phyloP scores from a whole-genome alignment of 2,329 filamentous ascomycete species.

The Verticillium tricorpus region DNA sequence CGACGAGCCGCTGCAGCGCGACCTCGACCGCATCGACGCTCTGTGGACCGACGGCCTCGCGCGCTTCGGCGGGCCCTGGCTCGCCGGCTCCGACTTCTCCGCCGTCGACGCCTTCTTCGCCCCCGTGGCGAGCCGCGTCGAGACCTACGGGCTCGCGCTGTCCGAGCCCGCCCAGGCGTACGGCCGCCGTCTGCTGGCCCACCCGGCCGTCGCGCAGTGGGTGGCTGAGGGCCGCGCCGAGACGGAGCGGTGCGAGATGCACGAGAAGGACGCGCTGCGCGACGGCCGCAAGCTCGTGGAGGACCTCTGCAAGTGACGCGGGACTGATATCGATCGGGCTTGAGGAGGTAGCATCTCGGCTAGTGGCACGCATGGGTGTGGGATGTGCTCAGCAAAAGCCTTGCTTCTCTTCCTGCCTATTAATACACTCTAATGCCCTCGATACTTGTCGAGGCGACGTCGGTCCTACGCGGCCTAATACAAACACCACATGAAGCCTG shows the following conservation, averaged over 20 bases:
- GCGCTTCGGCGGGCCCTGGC: slow-evolving; percentile 35
- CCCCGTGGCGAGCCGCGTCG: slow-evolving; percentile 32
- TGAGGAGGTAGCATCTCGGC: no score
- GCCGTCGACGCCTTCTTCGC: slow-evolving; percentile 37
- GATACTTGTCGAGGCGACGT: no score
- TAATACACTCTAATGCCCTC: no score
- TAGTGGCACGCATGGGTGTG: no score
- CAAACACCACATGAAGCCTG: no score
- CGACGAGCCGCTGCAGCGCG: slow-evolving; percentile 23
- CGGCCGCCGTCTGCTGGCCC: slow-evolving; percentile 24
- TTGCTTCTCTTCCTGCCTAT: no score
- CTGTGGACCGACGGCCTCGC: slow-evolving; percentile 33
- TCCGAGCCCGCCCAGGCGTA: slow-evolving; percentile 26
- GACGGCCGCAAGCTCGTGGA: slow-evolving; percentile 24
- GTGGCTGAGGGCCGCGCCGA: slow-evolving; percentile 30
- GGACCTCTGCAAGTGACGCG: slow-evolving; percentile 16
- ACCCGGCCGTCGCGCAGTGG: slow-evolving; percentile 32
- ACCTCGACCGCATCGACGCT: slow-evolving; percentile 28
- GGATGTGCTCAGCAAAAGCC: no score
- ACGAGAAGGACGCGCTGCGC: slow-evolving; percentile 28
- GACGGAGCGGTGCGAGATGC: slow-evolving; percentile 28
- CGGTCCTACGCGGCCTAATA: no score
- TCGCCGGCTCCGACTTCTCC: slow-evolving; percentile 32
- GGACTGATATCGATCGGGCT: no score
- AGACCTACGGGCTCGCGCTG: slow-evolving; percentile 31